These are phyloP conservation scores for Eutrema salsugineum DNA, from an alignment of 441 rosid genomes.

Conservation along the genomic window DNA sequence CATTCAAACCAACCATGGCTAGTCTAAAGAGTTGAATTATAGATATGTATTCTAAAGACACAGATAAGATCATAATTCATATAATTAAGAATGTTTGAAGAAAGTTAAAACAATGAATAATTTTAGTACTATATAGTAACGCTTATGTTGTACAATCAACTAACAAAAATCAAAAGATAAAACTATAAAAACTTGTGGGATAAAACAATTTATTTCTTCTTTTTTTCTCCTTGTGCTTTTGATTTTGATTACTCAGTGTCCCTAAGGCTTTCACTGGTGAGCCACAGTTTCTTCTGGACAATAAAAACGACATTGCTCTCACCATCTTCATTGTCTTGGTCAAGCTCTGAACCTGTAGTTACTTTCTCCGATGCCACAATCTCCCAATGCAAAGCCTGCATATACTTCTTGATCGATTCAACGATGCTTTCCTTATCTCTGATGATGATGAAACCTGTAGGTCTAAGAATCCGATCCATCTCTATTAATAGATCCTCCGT, in stretches of 20 bases:
- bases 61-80: not conserved
- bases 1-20: not conserved
- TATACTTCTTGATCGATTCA: constrained; percentile 66
- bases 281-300: constrained; percentile 85
- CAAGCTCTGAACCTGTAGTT: constrained; percentile 40
- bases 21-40: not conserved
- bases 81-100: not conserved
- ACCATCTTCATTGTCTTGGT: constrained; percentile 51
- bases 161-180: constrained; percentile 15
- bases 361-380: constrained; percentile 42
- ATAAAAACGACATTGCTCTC: constrained; percentile 45
- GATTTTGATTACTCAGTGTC: constrained; percentile 49
- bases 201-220: constrained; percentile 9
- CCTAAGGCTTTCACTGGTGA: constrained; percentile 77
- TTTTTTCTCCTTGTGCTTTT: not conserved
- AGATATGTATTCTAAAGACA: not conserved
- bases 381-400: constrained; percentile 88
- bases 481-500: constrained; percentile 78
- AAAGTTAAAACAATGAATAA: constrained; percentile 2
- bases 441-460: constrained; percentile 75
- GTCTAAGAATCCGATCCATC: constrained; percentile 96
- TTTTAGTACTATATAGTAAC: constrained; percentile 14
- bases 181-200: constrained; percentile 22
- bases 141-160: constrained; percentile 23
- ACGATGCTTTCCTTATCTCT: constrained; percentile 65